These are phyloP conservation scores for Termitomyces eurrhizus DNA, from an alignment of 768 basidiomycete species.

Conservation along the genomic window DNA sequence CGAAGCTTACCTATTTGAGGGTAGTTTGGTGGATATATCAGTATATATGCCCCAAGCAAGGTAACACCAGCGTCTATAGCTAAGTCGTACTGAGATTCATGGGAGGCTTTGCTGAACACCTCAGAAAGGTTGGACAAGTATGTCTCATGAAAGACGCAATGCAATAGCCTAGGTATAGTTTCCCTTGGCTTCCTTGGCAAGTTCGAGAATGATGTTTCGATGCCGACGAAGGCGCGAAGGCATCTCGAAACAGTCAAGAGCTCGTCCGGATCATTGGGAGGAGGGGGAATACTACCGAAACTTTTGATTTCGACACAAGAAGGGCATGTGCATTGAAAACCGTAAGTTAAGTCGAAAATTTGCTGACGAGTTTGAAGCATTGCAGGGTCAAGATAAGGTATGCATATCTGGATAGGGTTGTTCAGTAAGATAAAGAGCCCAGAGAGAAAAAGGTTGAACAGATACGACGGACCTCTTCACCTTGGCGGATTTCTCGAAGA, in stretches of 20 bases:
- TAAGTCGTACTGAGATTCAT: slow-evolving; percentile 51
- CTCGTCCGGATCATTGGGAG: slow-evolving; percentile 31
- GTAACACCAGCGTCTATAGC: slow-evolving; percentile 54
- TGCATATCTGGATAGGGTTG: slow-evolving; percentile 46
- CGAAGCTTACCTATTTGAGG: slow-evolving; percentile 69
- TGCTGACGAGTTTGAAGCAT: slow-evolving; percentile 56
- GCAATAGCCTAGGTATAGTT: slow-evolving; percentile 36
- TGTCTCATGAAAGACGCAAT: slow-evolving; percentile 48
- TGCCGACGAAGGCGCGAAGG: slow-evolving; percentile 37
- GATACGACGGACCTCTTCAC: slow-evolving; percentile 56
- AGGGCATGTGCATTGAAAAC: slow-evolving; percentile 59
- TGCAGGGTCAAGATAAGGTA: slow-evolving; percentile 80
- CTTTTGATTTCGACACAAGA: slow-evolving; percentile 48
- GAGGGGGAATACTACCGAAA: slow-evolving; percentile 33
- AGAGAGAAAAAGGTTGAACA: neutral
- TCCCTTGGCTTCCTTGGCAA: slow-evolving; percentile 29
- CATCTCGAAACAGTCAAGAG: slow-evolving; percentile 24
- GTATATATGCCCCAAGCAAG: slow-evolving; percentile 60
- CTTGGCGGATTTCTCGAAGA: slow-evolving; percentile 48
- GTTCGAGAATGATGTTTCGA: slow-evolving; percentile 20
- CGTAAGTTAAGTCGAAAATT: slow-evolving; percentile 59
- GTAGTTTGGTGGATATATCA: slow-evolving; percentile 73
- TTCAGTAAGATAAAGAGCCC: neutral
- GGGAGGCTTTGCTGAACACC: slow-evolving; percentile 64
- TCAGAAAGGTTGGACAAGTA: slow-evolving; percentile 59